Evolutionary conservation across 768 basidiomycete species (phyloP).

Genomic region (Tylopilus cervinicoccineus): DNA sequence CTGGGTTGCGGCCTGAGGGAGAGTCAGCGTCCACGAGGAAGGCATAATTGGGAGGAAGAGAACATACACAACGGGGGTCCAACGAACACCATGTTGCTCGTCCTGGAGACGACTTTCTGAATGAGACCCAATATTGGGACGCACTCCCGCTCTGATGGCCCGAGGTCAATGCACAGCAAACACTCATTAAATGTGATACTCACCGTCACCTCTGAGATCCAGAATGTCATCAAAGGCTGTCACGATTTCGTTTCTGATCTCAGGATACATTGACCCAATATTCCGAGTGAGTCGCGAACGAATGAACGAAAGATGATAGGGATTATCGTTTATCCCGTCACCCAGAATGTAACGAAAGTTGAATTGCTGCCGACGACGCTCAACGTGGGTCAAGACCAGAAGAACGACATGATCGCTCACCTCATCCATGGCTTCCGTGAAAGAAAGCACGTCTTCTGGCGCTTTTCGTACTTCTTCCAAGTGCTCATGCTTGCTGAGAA

Average conservation of each 20-base stretch:
- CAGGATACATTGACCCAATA: conserved; percentile 35
- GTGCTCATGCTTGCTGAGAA: conserved; percentile 21
- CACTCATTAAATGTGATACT: background rate
- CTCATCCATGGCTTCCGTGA: conserved; percentile 28
- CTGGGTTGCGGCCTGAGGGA: too few species aligned
- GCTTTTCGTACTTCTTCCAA: conserved; percentile 40
- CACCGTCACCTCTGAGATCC: conserved; percentile 15
- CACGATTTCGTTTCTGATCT: conserved; percentile 42
- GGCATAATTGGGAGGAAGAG: too few species aligned
- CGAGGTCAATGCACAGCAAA: background rate
- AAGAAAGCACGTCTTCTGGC: conserved; percentile 37
- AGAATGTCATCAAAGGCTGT: conserved; percentile 39
- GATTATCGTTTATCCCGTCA: conserved; percentile 22
- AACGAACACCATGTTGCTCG: conserved; percentile 8
- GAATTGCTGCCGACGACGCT: conserved; percentile 20
- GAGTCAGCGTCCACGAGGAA: too few species aligned
- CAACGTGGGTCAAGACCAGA: background rate
- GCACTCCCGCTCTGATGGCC: conserved; percentile 13
- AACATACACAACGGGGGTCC: conserved; percentile 16
- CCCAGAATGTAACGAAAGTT: conserved; percentile 33
- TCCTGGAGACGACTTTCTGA: conserved; percentile 6
- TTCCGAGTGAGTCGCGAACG: conserved; percentile 35
- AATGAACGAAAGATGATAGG: conserved; percentile 31
- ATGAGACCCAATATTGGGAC: background rate
- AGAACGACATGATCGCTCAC: conserved; percentile 21